Percentiles rank a stretch among this genome's conserved stretches.
Conservation (phyloP, 2,329 filamentous ascomycete species). For the Trichoderma sp. region DNA sequence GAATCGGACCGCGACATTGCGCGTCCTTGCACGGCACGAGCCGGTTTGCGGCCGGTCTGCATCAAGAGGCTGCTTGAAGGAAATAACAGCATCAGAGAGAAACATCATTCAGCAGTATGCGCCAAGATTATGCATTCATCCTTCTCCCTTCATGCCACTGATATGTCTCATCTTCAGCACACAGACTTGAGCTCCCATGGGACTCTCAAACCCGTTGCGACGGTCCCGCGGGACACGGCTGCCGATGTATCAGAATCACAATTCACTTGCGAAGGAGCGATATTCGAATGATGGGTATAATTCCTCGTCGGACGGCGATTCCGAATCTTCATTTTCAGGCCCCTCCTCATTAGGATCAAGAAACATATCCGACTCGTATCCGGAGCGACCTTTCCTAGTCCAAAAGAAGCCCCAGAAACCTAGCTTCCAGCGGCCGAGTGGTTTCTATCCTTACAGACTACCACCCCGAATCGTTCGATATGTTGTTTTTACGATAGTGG, state of each 20-base stretch:
- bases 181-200: slow-evolving; percentile 43
- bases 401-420: slow-evolving; percentile 40
- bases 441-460: slow-evolving; percentile 58
- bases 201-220: slow-evolving; percentile 51
- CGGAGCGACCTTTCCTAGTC: slow-evolving; percentile 48
- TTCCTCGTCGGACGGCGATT: slow-evolving; percentile 50
- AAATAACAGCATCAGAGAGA: not conserved
- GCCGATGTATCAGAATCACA: slow-evolving; percentile 53
- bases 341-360: slow-evolving; percentile 57
- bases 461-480: slow-evolving; percentile 76
- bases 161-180: not conserved
- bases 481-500: slow-evolving; percentile 71
- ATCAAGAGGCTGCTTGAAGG: not conserved
- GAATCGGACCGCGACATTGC: not conserved
- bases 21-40: slow-evolving; percentile 1
- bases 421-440: slow-evolving; percentile 22
- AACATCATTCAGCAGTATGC: not conserved
- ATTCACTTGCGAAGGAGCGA: slow-evolving; percentile 50
- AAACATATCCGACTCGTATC: slow-evolving; percentile 48
- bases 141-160: not conserved
- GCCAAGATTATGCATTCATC: not conserved
- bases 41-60: not conserved
- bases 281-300: slow-evolving; percentile 54
- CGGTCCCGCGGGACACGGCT: slow-evolving; percentile 51
- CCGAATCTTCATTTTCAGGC: slow-evolving; percentile 46